phyloP scores from a whole-genome alignment of 2,329 filamentous ascomycete genomes.

The Teratosphaeriaceae sp. region DNA sequence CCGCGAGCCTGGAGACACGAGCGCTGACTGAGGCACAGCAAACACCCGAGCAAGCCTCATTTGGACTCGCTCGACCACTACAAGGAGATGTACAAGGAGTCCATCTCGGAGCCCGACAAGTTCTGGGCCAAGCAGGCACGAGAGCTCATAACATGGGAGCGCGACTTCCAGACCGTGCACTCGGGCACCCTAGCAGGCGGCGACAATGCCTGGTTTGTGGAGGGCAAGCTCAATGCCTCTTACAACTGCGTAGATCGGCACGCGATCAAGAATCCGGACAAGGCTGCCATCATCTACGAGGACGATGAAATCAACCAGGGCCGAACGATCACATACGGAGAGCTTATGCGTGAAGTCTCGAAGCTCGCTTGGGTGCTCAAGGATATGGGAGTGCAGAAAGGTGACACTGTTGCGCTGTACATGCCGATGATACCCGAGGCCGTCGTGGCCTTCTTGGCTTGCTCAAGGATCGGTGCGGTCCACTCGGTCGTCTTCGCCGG shows the following conservation, averaged over 20 bases:
- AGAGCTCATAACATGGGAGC: conserved; percentile 83
- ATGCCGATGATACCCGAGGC: conserved; percentile 99
- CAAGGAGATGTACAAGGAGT: conserved; percentile 65
- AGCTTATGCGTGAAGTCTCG: conserved; percentile 88
- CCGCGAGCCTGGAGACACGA: conserved; percentile 8
- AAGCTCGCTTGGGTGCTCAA: conserved; percentile 81
- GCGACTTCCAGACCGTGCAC: conserved; percentile 85
- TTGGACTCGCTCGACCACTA: conserved; percentile 55
- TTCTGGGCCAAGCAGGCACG: conserved; percentile 87
- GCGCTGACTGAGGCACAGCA: conserved; percentile 33
- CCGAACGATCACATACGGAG: conserved; percentile 83
- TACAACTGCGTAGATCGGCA: conserved; percentile 98
- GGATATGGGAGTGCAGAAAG: conserved; percentile 94
- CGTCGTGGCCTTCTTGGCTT: conserved; percentile 82
- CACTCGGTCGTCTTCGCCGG: conserved; percentile 98
- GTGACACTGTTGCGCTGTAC: conserved; percentile 95
- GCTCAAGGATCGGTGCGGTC: conserved; percentile 84
- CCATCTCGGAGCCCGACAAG: conserved; percentile 78
- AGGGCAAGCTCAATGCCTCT: conserved; percentile 88
- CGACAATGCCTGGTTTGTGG: conserved; percentile 90
- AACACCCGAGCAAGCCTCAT: conserved; percentile 56
- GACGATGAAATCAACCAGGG: conserved; percentile 85
- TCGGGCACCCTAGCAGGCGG: conserved; percentile 69
- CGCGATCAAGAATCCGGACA: conserved; percentile 88
- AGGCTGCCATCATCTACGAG: conserved; percentile 97